Evolutionary conservation across 805 yeast species (phyloP).

Genomic region (Spathaspora girioi): DNA sequence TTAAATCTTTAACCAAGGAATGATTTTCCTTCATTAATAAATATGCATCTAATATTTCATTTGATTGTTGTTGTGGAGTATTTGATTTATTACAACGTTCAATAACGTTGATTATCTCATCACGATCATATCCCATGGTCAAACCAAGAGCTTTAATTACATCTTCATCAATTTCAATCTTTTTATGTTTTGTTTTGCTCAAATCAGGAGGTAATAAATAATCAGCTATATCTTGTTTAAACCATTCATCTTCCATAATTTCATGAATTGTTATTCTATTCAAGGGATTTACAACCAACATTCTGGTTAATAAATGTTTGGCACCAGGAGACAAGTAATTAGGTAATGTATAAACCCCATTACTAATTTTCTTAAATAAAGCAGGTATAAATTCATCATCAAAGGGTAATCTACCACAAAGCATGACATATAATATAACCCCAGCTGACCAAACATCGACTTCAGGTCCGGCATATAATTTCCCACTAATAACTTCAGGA

Average conservation of each 20-base stretch:
- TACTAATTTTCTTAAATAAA: slow-evolving; percentile 83
- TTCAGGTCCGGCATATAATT: slow-evolving; percentile 95
- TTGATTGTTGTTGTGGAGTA: slow-evolving; percentile 33
- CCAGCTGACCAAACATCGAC: slow-evolving; percentile 99
- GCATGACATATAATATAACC: slow-evolving; percentile 90
- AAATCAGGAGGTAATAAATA: slow-evolving; percentile 64
- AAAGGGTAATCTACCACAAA: slow-evolving; percentile 92
- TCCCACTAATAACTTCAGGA: slow-evolving; percentile 93
- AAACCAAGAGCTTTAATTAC: slow-evolving; percentile 69
- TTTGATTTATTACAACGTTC: slow-evolving; percentile 43
- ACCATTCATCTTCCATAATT: slow-evolving; percentile 94
- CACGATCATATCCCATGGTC: slow-evolving; percentile 87
- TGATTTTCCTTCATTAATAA: slow-evolving; percentile 77
- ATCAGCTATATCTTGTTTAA: slow-evolving; percentile 73
- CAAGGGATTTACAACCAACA: slow-evolving; percentile 93
- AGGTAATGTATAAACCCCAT: slow-evolving; percentile 90
- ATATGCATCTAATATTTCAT: slow-evolving; percentile 85
- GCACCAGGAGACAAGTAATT: slow-evolving; percentile 85
- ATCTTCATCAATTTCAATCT: slow-evolving; percentile 63
- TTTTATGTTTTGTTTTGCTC: slow-evolving; percentile 31
- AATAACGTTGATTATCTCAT: slow-evolving; percentile 75
- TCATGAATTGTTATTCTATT: slow-evolving; percentile 91
- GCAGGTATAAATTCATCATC: slow-evolving; percentile 97
- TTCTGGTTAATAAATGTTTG: slow-evolving; percentile 72
- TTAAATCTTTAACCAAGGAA: slow-evolving; percentile 62